These are phyloP conservation scores for Neurospora sp. DNA, from an alignment of 495 filamentous ascomycete species.

Conservation along the genomic window DNA sequence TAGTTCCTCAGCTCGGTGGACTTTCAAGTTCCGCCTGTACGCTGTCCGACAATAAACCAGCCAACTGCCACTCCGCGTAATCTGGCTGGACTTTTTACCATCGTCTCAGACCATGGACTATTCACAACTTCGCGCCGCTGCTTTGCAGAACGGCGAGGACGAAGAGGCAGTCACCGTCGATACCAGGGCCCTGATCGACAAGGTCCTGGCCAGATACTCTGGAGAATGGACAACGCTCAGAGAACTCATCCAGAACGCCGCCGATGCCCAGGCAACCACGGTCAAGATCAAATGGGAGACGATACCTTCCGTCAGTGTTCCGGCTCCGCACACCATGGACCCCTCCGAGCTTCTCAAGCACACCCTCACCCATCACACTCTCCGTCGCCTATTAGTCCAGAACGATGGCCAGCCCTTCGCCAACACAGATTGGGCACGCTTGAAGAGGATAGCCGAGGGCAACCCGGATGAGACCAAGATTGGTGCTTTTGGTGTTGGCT, in stretches of 20 bases:
- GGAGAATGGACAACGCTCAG: constrained; percentile 82
- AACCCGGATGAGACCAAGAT: constrained; percentile 99
- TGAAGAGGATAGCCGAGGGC: constrained; percentile 95
- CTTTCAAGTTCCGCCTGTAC: not conserved
- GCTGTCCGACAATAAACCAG: not conserved
- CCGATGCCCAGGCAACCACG: constrained; percentile 82
- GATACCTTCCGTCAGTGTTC: constrained; percentile 63
- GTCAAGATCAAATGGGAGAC: constrained; percentile 90
- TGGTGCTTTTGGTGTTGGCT: constrained; percentile 95
- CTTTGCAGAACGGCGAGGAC: constrained; percentile 72
- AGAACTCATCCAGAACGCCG: constrained; percentile 96
- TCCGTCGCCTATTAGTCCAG: constrained; percentile 71
- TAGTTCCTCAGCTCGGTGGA: not conserved
- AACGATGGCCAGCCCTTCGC: constrained; percentile 84
- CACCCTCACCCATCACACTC: constrained; percentile 68
- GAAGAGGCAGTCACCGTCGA: constrained; percentile 99
- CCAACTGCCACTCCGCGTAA: not conserved
- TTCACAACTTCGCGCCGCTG: constrained; percentile 71
- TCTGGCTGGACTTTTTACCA: not conserved
- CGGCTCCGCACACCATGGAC: constrained; percentile 56
- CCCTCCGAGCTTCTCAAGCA: constrained; percentile 67
- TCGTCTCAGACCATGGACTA: constrained; percentile 49
- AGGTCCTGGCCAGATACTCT: constrained; percentile 89
- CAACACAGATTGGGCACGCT: constrained; percentile 77
- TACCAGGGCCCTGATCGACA: constrained; percentile 92